Evolutionary conservation across 2,329 filamentous ascomycete genomes (phyloP), one percentile per base, ranked within the genome.

Genomic region (Fusarium proliferatum): DNA sequence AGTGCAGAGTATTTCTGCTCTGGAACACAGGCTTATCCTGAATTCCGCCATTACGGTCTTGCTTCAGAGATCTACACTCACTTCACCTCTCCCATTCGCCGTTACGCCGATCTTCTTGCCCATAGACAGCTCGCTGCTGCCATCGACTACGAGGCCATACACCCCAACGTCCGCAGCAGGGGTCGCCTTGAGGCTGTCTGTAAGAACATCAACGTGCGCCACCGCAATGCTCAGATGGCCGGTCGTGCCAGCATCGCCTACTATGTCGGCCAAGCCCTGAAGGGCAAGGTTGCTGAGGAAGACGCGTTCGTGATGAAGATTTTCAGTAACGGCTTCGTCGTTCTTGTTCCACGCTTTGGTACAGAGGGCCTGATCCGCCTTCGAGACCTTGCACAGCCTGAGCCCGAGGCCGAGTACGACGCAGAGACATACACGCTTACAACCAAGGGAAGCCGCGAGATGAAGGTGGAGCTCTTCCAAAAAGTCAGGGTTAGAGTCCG

Each of bases 21-120:
- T 0, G 96, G 96, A 68, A 95, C 95, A 11, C 95, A 98, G 81
- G 91, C 95, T 0, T 96, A 96, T 81, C 93, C 94, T 1, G 96
- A 98, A 81, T 99, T 97, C 88, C 91, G 94, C 59, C 97, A 99
- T 85, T 99, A 99, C 83, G 96, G 96, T 76, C 91, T 99, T 41
- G 97, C 97, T 1, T 95, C 93, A 7, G 94, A 97, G 79, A 99
- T 99, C 81, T 99, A 99, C 86, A 99, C 96, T 5, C 96, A 99
- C 83, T 99, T 99, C 84, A 99, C 96, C 1, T 97, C 94, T 7
- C 97, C 96, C 7, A 99, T 99, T 81, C 93, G 96, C 67, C 94
- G 97, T 36, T 99, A 99, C 81, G 96, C 96, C n/a, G 96, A 99
- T 85, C 89, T 99, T 6, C 91, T 97, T 63, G 96, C 94, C 9